A percentile compares a stretch with the other conserved stretches of the same genome.
Conservation (phyloP, 2,329 filamentous ascomycete species). For the Scopulariopsis brevicaulis region DNA sequence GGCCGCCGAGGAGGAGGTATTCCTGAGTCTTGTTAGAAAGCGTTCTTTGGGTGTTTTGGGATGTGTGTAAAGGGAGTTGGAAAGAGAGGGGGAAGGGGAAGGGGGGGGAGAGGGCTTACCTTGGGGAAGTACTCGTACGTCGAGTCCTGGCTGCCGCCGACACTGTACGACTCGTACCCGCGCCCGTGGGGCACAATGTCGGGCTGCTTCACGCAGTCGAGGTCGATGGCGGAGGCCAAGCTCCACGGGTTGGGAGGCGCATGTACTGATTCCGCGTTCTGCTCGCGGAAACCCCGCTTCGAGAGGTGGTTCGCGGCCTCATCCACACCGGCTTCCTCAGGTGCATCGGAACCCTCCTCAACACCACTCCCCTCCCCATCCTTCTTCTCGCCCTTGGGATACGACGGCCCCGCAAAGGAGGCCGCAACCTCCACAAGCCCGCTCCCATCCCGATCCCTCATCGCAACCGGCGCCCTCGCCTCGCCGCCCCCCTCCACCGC, state of each 20-base stretch:
- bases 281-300: conserved; percentile 1
- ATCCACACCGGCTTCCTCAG: background rate
- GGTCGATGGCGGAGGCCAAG: background rate
- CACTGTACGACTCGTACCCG: conserved; percentile 37
- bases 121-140: conserved; percentile 63
- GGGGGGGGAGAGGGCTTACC: conserved; percentile 15
- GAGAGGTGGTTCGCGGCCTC: background rate
- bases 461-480: background rate
- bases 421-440: background rate
- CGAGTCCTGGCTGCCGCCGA: conserved; percentile 59
- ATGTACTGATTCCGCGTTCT: background rate
- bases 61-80: background rate
- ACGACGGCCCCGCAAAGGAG: background rate
- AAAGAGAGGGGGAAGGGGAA: background rate
- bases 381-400: background rate
- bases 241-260: conserved; percentile 1
- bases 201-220: conserved; percentile 3
- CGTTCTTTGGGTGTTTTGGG: background rate
- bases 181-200: conserved; percentile 33
- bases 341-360: no score
- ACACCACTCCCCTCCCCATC: background rate
- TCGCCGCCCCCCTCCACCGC: no score
- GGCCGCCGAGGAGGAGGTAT: conserved; percentile 65
- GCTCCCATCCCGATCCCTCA: background rate
- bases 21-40: conserved; percentile 29